Conservation (phyloP, 139 green algal genomes). For the Desmodesmus armatus region DNA sequence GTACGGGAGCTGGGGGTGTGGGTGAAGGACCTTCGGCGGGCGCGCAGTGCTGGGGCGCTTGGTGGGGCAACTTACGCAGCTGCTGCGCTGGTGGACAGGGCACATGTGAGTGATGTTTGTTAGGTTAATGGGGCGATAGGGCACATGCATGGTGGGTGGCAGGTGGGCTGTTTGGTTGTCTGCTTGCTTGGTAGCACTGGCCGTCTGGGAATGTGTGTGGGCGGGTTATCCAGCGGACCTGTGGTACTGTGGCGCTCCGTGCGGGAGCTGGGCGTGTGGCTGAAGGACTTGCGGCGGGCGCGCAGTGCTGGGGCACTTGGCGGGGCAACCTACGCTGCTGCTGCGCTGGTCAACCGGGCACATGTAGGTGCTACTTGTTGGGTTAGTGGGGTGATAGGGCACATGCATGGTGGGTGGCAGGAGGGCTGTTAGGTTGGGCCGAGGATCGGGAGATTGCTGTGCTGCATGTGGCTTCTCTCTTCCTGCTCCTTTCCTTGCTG, state of each 20-base stretch:
- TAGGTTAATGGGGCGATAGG: background rate
- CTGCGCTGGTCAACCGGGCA: constrained; percentile 42
- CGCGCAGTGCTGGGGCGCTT: background rate
- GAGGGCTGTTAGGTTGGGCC: too few species aligned
- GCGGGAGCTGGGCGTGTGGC: constrained; percentile 55
- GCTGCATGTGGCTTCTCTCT: too few species aligned
- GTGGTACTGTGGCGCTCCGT: constrained; percentile 51
- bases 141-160: too few species aligned
- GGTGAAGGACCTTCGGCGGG: constrained; percentile 56
- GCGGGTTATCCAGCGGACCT: too few species aligned
- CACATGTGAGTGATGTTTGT: background rate
- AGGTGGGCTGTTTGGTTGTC: too few species aligned
- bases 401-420: too few species aligned
- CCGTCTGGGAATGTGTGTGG: too few species aligned
- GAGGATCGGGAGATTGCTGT: too few species aligned
- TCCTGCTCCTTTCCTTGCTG: too few species aligned
- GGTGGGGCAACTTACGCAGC: constrained; percentile 29
- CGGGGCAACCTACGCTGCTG: constrained; percentile 30
- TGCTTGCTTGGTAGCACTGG: too few species aligned
- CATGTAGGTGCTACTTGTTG: background rate
- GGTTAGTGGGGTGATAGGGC: background rate
- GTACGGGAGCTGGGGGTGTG: constrained; percentile 53
- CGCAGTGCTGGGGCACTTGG: background rate
- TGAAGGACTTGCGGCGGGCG: constrained; percentile 55
- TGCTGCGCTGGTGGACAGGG: constrained; percentile 43